Percentiles rank a stretch among this genome's conserved stretches.
phyloP scores from a whole-genome alignment of 2,329 filamentous ascomycete genomes.

The Madurella fahalii region DNA sequence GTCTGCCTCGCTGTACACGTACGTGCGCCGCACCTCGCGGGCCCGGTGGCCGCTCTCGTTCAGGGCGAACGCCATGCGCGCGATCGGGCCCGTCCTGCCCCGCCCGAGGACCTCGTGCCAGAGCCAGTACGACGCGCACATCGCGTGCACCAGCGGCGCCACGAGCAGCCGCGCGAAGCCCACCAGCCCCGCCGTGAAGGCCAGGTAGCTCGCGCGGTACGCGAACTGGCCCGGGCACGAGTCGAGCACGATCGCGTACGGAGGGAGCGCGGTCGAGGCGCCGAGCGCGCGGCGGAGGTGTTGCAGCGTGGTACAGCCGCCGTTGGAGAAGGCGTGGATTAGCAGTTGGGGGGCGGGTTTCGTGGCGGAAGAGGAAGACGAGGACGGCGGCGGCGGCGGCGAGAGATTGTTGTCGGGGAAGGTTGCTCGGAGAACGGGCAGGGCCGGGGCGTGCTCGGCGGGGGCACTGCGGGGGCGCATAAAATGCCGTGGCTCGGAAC shows the following conservation, averaged over 20 bases:
- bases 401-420: conserved; percentile 7
- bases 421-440: conserved; percentile 19
- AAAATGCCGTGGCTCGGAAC: conserved; percentile 26
- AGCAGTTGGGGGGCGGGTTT: conserved; percentile 18
- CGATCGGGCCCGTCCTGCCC: conserved; percentile 11
- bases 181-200: conserved; percentile 16
- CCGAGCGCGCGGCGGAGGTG: conserved; percentile 24
- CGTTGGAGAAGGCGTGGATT: conserved; percentile 33
- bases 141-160: conserved; percentile 15
- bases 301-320: conserved; percentile 24
- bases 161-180: not conserved
- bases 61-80: conserved; percentile 6
- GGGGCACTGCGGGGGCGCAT: conserved; percentile 13
- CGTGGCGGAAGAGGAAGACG: too few species aligned
- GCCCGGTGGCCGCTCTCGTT: conserved; percentile 9
- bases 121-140: conserved; percentile 15
- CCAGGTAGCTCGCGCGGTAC: conserved; percentile 18
- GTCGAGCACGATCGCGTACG: conserved; percentile 27
- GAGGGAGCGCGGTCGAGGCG: conserved; percentile 12
- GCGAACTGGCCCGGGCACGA: conserved; percentile 26
- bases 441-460: conserved; percentile 19
- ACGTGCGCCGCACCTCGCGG: conserved; percentile 43
- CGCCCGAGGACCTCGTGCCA: conserved; percentile 4
- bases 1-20: conserved; percentile 50
- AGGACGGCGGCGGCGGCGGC: too few species aligned